A percentile compares a stretch with the other conserved stretches of the same genome.
Conservation (phyloP, 1,139 yeast species). For the Geotrichum reessii region DNA sequence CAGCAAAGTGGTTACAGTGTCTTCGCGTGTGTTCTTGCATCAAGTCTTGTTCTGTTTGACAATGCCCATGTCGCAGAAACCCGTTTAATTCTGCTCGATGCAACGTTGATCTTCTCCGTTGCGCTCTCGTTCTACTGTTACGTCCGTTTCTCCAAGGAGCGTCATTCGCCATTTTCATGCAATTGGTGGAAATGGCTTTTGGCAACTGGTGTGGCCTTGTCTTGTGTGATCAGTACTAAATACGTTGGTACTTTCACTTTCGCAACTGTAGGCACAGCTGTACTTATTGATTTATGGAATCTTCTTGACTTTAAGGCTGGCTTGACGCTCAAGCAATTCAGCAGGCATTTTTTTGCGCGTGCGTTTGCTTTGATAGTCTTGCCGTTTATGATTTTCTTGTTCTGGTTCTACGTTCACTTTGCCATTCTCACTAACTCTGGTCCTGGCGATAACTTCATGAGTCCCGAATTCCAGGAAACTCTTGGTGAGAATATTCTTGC, state of each 20-base stretch:
- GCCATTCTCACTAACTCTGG: conserved; percentile 77
- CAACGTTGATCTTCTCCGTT: conserved; percentile 75
- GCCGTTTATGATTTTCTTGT: conserved; percentile 77
- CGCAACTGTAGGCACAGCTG: conserved; percentile 81
- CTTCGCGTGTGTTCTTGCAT: conserved; percentile 72
- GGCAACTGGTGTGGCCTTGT: conserved; percentile 75
- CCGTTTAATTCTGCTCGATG: conserved; percentile 82
- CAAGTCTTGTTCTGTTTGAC: conserved; percentile 76
- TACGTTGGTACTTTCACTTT: conserved; percentile 94
- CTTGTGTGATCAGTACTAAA: conserved; percentile 86
- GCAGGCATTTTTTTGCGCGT: conserved; percentile 73
- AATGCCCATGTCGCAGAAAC: conserved; percentile 92
- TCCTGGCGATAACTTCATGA: conserved; percentile 93
- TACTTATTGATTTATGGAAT: conserved; percentile 78
- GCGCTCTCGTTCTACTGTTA: conserved; percentile 75
- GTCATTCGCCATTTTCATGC: conserved; percentile 57
- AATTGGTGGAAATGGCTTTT: conserved; percentile 87
- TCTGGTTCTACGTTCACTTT: conserved; percentile 94
- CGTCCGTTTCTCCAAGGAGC: conserved; percentile 69
- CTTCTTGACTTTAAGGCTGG: conserved; percentile 71
- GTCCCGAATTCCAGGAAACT: conserved; percentile 87
- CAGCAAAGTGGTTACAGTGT: conserved; percentile 78
- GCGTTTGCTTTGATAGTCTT: conserved; percentile 64
- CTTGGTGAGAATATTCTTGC: conserved; percentile 71
- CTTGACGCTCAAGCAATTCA: conserved; percentile 51